Evolutionary conservation across 441 rosid species (phyloP).

Genomic region (Adansonia madagascariensis): DNA sequence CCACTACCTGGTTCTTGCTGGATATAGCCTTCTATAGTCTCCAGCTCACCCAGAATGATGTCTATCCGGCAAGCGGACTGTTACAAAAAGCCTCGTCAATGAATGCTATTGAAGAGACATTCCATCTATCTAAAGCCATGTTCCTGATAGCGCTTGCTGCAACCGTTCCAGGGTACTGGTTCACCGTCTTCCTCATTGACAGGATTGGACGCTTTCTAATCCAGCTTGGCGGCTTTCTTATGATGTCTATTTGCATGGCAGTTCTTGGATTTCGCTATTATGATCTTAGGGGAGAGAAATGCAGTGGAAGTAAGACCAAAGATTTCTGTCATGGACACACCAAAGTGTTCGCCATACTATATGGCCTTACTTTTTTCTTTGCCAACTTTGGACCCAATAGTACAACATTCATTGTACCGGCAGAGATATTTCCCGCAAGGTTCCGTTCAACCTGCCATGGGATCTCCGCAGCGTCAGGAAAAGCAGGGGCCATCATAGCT

Average conservation of each 20-base stretch:
- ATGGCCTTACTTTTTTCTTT: conserved; percentile 60
- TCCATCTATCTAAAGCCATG: conserved; percentile 42
- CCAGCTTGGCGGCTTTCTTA: conserved; percentile 53
- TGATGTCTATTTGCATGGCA: conserved; percentile 57
- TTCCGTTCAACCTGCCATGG: conserved; percentile 74
- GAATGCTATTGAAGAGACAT: conserved; percentile 56
- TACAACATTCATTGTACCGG: conserved; percentile 71
- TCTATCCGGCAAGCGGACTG: conserved; percentile 46
- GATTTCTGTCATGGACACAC: conserved; percentile 40
- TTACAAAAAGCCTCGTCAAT: conserved; percentile 37
- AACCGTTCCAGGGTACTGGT: conserved; percentile 59
- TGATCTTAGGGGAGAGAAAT: conserved; percentile 33
- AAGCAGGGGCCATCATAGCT: conserved; percentile 69
- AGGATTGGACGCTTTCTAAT: conserved; percentile 49
- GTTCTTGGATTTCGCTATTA: conserved; percentile 40
- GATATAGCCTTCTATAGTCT: conserved; percentile 55
- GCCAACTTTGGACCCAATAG: conserved; percentile 75
- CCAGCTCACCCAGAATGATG: conserved; percentile 49
- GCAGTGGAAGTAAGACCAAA: not conserved
- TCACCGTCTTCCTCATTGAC: conserved; percentile 53
- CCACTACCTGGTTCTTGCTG: conserved; percentile 53
- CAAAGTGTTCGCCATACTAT: conserved; percentile 40
- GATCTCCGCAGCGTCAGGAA: conserved; percentile 68
- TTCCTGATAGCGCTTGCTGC: conserved; percentile 46
- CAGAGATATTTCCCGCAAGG: conserved; percentile 71